Conservation (phyloP, 345 rosid species). For the Brassica carinata region DNA sequence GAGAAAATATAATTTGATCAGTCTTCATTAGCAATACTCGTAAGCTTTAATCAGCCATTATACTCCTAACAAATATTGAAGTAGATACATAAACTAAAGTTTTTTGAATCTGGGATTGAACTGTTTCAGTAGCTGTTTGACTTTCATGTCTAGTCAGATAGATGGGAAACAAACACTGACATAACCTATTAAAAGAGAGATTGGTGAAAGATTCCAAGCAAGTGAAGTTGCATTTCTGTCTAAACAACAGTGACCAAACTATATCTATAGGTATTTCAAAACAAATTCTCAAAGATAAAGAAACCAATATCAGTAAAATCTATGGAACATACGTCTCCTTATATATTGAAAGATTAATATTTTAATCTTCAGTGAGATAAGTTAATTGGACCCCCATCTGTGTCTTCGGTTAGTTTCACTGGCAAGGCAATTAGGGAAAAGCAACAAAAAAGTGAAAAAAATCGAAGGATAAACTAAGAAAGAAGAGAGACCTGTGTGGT, state of each 20-base stretch:
- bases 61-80: background rate
- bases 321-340: slow-evolving; percentile 8
- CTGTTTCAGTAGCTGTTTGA: slow-evolving; percentile 22
- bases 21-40: slow-evolving; percentile 36
- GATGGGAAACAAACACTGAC: slow-evolving; percentile 33
- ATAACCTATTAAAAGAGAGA: slow-evolving; percentile 32
- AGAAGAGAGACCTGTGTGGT: slow-evolving; percentile 76
- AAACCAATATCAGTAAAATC: slow-evolving; percentile 12
- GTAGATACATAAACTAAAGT: background rate
- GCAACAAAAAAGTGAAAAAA: slow-evolving; percentile 27
- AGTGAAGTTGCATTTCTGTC: slow-evolving; percentile 26
- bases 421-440: slow-evolving; percentile 39
- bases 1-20: slow-evolving; percentile 13
- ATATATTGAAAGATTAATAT: slow-evolving; percentile 25
- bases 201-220: slow-evolving; percentile 32
- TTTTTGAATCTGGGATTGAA: background rate
- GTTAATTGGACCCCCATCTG: slow-evolving; percentile 31
- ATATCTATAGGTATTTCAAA: background rate
- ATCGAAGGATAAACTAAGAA: slow-evolving; percentile 20
- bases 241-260: slow-evolving; percentile 24
- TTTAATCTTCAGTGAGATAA: slow-evolving; percentile 25
- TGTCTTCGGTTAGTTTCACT: slow-evolving; percentile 47
- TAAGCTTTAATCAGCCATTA: slow-evolving; percentile 18
- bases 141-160: slow-evolving; percentile 36
- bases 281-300: background rate